Conservation (phyloP, 83 land plant species). For the Picea engelmannii region DNA sequence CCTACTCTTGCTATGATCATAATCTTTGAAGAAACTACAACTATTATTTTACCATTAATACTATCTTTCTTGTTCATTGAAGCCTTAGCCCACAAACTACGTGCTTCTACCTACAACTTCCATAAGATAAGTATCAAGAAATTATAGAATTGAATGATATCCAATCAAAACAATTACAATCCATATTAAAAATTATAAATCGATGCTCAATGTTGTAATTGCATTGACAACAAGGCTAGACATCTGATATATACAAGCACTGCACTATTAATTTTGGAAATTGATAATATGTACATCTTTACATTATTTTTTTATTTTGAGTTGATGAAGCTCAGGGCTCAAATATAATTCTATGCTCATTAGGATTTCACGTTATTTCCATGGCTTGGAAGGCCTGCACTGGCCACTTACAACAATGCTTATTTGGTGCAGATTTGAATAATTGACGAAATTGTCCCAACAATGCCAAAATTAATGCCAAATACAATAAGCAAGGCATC, state of each 20-base stretch:
- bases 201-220: neutral
- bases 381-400: too few relatives aligned
- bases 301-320: neutral
- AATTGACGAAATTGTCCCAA: neutral
- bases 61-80: too few relatives aligned
- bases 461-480: conserved; percentile 4
- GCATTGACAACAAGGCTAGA: neutral
- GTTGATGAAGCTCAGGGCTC: too few relatives aligned
- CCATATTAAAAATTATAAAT: neutral
- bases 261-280: neutral
- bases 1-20: neutral
- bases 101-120: neutral
- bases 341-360: too few relatives aligned
- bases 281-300: neutral
- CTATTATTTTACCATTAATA: too few relatives aligned
- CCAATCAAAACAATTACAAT: neutral
- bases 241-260: neutral
- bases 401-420: too few relatives aligned
- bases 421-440: neutral
- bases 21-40: neutral
- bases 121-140: neutral
- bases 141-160: neutral
- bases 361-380: too few relatives aligned
- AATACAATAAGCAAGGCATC: conserved; percentile 6
- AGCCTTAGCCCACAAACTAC: neutral